A percentile compares a stretch with the other conserved stretches of the same genome.
Conservation (phyloP, 768 basidiomycete species). For the Amanita rubescens region DNA sequence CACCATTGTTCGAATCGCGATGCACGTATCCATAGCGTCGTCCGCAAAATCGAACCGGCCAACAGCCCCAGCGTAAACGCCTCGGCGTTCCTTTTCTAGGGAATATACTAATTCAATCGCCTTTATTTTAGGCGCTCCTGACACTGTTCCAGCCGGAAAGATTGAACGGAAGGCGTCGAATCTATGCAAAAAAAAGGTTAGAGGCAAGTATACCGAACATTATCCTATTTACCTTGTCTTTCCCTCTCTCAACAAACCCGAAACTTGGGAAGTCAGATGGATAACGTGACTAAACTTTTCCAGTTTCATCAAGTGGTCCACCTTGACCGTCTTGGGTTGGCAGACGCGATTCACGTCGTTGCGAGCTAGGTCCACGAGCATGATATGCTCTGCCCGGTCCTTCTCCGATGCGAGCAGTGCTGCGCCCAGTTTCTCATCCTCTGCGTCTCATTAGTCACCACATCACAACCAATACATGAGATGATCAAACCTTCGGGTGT, state of each 20-base stretch:
- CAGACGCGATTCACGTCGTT: slow-evolving; percentile 99
- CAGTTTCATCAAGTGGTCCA: slow-evolving; percentile 88
- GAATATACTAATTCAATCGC: slow-evolving; percentile 89
- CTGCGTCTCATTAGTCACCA: slow-evolving; percentile 32
- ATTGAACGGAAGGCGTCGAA: slow-evolving; percentile 99
- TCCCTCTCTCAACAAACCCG: slow-evolving; percentile 75
- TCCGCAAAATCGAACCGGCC: slow-evolving; percentile 96
- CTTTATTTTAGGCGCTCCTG: slow-evolving; percentile 98
- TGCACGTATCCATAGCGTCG: slow-evolving; percentile 97
- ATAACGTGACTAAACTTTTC: slow-evolving; percentile 98
- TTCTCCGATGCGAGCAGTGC: slow-evolving; percentile 81
- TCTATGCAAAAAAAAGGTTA: slow-evolving; percentile 30
- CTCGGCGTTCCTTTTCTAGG: slow-evolving; percentile 83
- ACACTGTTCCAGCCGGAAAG: slow-evolving; percentile 98
- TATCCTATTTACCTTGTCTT: slow-evolving; percentile 58
- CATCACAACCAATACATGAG: neutral
- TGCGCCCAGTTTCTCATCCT: slow-evolving; percentile 77
- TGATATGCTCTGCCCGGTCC: slow-evolving; percentile 96
- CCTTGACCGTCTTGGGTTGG: slow-evolving; percentile 90
- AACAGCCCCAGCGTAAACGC: slow-evolving; percentile 95
- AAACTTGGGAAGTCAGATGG: slow-evolving; percentile 93
- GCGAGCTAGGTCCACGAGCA: slow-evolving; percentile 96
- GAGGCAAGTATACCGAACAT: neutral
- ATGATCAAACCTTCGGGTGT: slow-evolving; percentile 61
- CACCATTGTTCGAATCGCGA: slow-evolving; percentile 96